Base-by-base conservation (phyloP, 2,329 filamentous ascomycete genomes). In the Calycina herbarum region DNA sequence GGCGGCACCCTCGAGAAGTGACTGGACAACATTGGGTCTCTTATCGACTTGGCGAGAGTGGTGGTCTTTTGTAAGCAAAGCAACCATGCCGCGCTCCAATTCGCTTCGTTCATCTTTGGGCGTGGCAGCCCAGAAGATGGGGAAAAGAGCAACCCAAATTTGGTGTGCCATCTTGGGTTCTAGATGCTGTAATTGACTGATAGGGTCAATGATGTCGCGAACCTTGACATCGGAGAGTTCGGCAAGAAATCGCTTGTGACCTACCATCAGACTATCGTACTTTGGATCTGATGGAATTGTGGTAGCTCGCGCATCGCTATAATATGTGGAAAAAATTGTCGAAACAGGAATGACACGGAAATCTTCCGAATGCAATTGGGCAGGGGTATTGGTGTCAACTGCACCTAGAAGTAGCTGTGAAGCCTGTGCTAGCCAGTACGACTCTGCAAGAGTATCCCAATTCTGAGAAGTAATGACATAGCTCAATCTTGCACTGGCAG, bases 351-450 rank as follows among this genome's bases (percentile, higher is more conserved):
- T 85, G 8, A 92, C 85, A 64, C 86, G 90, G 79, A 97, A 94
- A 77, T 99, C 95, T 11, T 96, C 92, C 0, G 84, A 76, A 71
- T 97, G 89, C 61, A 99, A 82, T 71, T 93, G 90, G 35, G 93
- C 86, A 15, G 86, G 83, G n/a, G 85, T 85, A 70, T 91, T 92
- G 83, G 92, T 89, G 76, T 99, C 95, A 54, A 98, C 86, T 6
- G 92, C 94, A 17, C 95, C 94, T 69, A 99, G 87, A 64, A 99
- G 86, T 51, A 99, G 83, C 74, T 99, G 95, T 20, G 93, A 93
- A 40, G 96, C 94, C 78, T 99, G 95, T 51, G 93, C 90, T 60
- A 99, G 82, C 96, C 96, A 99, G 80, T 96, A 99, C 1, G 92
- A 96, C 72, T 99, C 95, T 1, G 88, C 89, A 59, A 99, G 83